A percentile compares a stretch with the other conserved stretches of the same genome.
Evolutionary conservation across 2,329 filamentous ascomycete species (phyloP).

Genomic region (Scedosporium minutisporum): DNA sequence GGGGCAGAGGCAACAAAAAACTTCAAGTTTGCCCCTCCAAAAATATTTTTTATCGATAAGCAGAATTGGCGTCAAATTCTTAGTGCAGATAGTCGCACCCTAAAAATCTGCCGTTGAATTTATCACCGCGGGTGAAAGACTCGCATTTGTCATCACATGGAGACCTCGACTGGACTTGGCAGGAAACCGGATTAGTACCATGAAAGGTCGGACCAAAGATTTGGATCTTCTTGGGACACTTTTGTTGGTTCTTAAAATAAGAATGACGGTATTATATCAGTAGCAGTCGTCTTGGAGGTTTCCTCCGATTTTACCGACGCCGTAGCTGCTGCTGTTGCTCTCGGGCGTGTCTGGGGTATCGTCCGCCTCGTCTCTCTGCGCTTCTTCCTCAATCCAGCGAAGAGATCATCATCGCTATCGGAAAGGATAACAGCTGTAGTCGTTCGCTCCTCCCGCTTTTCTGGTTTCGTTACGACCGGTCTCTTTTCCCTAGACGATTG

Average conservation of each 20-base stretch:
- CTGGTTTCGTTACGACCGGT: neutral
- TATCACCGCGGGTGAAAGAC: neutral
- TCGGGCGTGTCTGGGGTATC: neutral
- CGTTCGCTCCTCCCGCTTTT: neutral
- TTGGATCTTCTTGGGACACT: too few species aligned
- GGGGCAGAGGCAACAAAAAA: neutral
- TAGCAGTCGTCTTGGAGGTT: neutral
- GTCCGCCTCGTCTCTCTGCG: neutral
- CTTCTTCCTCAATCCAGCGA: slow-evolving; percentile 1
- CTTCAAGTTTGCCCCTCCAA: slow-evolving; percentile 6
- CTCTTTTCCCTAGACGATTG: neutral
- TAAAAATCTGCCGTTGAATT: neutral
- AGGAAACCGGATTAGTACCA: too few species aligned
- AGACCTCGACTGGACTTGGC: too few species aligned
- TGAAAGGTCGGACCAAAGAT: too few species aligned
- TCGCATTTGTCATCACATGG: neutral
- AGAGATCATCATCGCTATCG: slow-evolving; percentile 14
- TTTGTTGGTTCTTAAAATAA: neutral
- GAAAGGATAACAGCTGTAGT: neutral
- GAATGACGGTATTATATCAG: slow-evolving; percentile 3
- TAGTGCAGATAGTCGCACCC: neutral
- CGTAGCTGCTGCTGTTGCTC: neutral
- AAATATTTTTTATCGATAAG: slow-evolving; percentile 5
- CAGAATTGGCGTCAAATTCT: too few species aligned
- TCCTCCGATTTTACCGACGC: neutral